phyloP scores from a whole-genome alignment of 495 filamentous ascomycete genomes.

The Penicillium cosmopolitanum region DNA sequence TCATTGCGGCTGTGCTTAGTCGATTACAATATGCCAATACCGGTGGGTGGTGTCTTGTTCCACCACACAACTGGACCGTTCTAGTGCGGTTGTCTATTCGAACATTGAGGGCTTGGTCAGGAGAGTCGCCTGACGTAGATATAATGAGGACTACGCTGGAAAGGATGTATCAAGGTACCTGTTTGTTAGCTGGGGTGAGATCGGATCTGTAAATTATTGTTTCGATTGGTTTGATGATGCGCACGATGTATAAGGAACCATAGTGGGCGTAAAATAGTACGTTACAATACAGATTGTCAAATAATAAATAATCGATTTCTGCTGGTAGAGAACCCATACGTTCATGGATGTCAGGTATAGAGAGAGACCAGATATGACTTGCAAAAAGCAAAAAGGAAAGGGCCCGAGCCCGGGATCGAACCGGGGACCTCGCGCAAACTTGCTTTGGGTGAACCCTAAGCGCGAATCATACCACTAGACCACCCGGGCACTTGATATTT shows the following conservation, averaged over 20 bases:
- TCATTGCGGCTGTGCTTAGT: conserved; percentile 25
- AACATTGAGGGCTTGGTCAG: conserved; percentile 25
- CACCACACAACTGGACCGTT: conserved; percentile 26
- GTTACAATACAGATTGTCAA: too few relatives aligned
- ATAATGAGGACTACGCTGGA: conserved; percentile 28
- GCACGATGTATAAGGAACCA: neutral
- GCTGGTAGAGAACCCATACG: too few relatives aligned
- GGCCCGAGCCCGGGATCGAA: conserved; percentile 5
- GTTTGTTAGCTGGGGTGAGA: conserved; percentile 24
- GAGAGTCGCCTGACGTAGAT: conserved; percentile 29
- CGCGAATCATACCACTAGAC: conserved; percentile 45
- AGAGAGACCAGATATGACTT: too few relatives aligned
- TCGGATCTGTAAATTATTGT: conserved; percentile 10
- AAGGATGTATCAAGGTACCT: conserved; percentile 33
- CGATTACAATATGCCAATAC: conserved; percentile 9
- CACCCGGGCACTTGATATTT: neutral
- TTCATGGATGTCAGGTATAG: too few relatives aligned
- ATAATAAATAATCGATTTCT: too few relatives aligned
- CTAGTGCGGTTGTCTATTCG: conserved; percentile 26
- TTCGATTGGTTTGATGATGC: neutral
- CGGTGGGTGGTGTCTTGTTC: conserved; percentile 16
- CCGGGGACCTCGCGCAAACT: conserved; percentile 2
- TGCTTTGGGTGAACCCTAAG: conserved; percentile 35
- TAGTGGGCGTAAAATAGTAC: neutral
- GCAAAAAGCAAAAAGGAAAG: neutral